These are phyloP conservation scores for Crucihimalaya himalaica DNA, from an alignment of 345 rosid genomes.

Conservation along the genomic window DNA sequence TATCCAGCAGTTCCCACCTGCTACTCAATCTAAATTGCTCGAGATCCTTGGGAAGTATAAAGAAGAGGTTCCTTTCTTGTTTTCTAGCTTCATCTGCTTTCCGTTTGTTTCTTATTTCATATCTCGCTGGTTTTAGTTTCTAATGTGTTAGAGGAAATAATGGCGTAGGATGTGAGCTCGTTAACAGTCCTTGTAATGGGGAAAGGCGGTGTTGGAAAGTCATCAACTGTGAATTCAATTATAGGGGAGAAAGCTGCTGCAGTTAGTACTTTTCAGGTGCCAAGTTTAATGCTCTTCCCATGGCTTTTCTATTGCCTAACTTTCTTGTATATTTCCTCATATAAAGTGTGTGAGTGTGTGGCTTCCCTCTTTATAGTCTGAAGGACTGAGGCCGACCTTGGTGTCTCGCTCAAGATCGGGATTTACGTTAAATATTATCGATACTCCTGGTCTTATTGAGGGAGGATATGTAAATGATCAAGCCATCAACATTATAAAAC, in stretches of 20 bases:
- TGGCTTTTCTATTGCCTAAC: conserved; percentile 6
- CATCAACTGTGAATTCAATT: conserved; percentile 83
- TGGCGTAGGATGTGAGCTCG: conserved; percentile 58
- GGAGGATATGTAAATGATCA: conserved; percentile 86
- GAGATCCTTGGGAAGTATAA: conserved; percentile 72
- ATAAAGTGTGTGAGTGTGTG: conserved; percentile 27
- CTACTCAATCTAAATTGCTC: conserved; percentile 69
- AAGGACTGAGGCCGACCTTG: conserved; percentile 68
- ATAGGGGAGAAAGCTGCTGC: conserved; percentile 70
- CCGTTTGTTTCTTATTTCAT: conserved; percentile 1
- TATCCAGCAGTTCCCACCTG: conserved; percentile 78
- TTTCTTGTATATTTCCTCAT: background rate
- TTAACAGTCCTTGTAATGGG: conserved; percentile 85
- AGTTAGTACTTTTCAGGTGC: conserved; percentile 79
- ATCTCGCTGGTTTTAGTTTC: background rate
- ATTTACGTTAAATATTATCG: conserved; percentile 71
- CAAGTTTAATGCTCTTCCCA: conserved; percentile 5
- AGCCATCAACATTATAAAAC: conserved; percentile 69
- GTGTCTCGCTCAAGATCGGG: conserved; percentile 78
- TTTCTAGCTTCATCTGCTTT: background rate
- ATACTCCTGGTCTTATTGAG: conserved; percentile 85
- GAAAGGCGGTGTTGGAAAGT: conserved; percentile 91
- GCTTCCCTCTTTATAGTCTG: conserved; percentile 47
- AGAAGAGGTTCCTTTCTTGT: conserved; percentile 56
- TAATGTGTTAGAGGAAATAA: background rate